Base-by-base conservation (phyloP, 192 early-diverging fungal species). In the Linnemannia schmuckeri region DNA sequence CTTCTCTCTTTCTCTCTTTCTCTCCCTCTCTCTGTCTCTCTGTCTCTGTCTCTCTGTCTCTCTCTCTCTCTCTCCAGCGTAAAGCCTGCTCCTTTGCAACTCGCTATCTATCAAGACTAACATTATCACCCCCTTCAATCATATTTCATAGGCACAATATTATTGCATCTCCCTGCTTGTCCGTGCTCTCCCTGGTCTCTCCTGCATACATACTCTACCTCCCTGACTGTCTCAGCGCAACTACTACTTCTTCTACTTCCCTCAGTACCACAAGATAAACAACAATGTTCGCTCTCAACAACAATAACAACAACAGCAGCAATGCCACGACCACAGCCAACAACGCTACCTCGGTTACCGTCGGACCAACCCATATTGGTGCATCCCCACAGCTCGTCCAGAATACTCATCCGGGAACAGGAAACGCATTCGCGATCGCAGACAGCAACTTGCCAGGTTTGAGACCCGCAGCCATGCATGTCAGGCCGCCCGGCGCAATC, bases 371-470 rank as follows among this genome's bases (percentile, higher is more conserved):
- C 35, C 70, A n/a, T 42, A 37, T 42, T 8, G n/a, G 41, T 17
- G 41, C 70, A 12, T 42, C 75, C n/a, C 40, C 61, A 17, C 57
- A 57, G 37, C 22, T 61, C n/a, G 37, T 61, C 15, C 54, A 54
- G 54, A 54, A 22, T 20, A 20, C 76, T 8, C 22, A 44, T 42
- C 35, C 47, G 15, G 47, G 40, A 20, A 24, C 52, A 54, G 40
- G 41, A 57, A 68, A 68, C 49, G 24, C 72, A 24, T 47, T 74
- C 63, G 54, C 20, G 15, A 42, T 52, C 57, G 38, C 22, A 68
- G 79, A 80, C 22, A 61, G 72, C 13, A 74, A 55, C 22, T 38
- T 80, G 41, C 30, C 72, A 47, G 38, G 38, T 24, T 20, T 74
- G 38, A 24, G 72, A 46, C 61, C 30, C 15, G 37, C 79, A 27